Percentiles rank a stretch among this genome's conserved stretches.
Conservation (phyloP, 2,329 filamentous ascomycete genomes). For the Aspergillus clavatus region DNA sequence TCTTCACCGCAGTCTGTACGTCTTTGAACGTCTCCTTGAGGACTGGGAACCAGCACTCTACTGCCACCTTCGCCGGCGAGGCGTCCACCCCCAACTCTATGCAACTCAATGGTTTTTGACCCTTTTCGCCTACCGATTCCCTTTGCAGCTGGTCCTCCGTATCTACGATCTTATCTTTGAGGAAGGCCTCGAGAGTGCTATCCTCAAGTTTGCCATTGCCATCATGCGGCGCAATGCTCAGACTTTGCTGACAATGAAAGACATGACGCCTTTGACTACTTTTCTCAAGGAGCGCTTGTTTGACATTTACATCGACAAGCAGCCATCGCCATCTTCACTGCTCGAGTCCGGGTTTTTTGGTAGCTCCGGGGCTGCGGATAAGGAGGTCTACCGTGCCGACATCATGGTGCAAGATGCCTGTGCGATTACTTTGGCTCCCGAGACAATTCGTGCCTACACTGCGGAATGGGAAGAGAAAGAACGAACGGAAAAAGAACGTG, state of each 20-base stretch:
- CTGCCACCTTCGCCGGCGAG: slow-evolving; percentile 82
- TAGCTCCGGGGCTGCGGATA: slow-evolving; percentile 80
- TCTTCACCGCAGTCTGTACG: slow-evolving; percentile 85
- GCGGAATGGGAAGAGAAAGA: slow-evolving; percentile 90
- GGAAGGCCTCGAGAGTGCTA: slow-evolving; percentile 80
- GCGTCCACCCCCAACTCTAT: slow-evolving; percentile 87
- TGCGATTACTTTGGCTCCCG: slow-evolving; percentile 75
- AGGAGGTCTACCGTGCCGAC: slow-evolving; percentile 93
- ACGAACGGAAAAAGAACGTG: slow-evolving; percentile 72
- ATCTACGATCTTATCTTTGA: slow-evolving; percentile 95
- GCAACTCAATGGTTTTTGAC: slow-evolving; percentile 99
- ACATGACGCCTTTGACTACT: slow-evolving; percentile 82
- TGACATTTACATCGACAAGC: slow-evolving; percentile 93
- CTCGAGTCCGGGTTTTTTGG: slow-evolving; percentile 97
- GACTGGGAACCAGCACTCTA: slow-evolving; percentile 91
- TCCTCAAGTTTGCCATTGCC: slow-evolving; percentile 89
- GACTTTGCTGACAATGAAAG: slow-evolving; percentile 73
- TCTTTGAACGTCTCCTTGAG: slow-evolving; percentile 90
- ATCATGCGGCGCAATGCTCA: slow-evolving; percentile 92
- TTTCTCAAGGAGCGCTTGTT: slow-evolving; percentile 94
- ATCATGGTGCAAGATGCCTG: slow-evolving; percentile 90
- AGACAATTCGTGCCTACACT: slow-evolving; percentile 75
- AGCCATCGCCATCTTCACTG: slow-evolving; percentile 86
- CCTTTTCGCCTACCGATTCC: slow-evolving; percentile 96
- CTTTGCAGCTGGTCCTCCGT: slow-evolving; percentile 87